Conservation (phyloP, 2,329 filamentous ascomycete species). For the Hypoxylon sp. region DNA sequence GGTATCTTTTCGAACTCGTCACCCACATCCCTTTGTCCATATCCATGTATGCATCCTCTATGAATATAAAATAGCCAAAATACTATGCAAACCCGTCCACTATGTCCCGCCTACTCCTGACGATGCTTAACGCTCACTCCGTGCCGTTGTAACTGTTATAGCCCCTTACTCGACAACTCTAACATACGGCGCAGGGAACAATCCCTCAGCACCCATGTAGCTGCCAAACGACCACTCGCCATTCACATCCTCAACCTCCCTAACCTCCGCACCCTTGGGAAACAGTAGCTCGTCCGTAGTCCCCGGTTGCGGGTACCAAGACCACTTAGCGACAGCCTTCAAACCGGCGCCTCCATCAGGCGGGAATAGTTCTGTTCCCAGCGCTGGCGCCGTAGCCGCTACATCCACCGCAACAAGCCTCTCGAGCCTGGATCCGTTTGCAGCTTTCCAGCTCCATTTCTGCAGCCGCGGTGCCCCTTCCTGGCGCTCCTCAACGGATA, state of each 20-base stretch:
- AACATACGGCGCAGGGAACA: constrained; percentile 88
- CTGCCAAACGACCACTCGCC: constrained; percentile 91
- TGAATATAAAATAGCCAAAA: constrained; percentile 19
- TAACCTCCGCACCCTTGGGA: constrained; percentile 84
- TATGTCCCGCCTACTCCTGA: neutral
- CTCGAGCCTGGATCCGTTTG: constrained; percentile 58
- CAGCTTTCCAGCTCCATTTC: constrained; percentile 67
- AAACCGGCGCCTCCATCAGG: constrained; percentile 82
- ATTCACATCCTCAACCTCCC: constrained; percentile 88
- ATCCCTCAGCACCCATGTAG: constrained; percentile 83
- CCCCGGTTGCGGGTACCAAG: constrained; percentile 78
- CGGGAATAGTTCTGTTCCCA: constrained; percentile 68
- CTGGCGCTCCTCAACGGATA: constrained; percentile 46
- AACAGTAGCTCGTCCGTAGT: constrained; percentile 85
- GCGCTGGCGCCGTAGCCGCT: constrained; percentile 59
- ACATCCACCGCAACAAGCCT: constrained; percentile 69
- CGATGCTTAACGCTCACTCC: neutral
- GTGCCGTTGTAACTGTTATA: constrained; percentile 6
- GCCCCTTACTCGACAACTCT: constrained; percentile 57
- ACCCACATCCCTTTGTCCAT: constrained; percentile 4
- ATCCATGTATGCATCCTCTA: constrained; percentile 12
- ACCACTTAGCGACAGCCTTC: constrained; percentile 77
- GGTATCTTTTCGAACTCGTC: constrained; percentile 23
- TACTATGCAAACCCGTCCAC: neutral
- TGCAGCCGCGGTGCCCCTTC: constrained; percentile 56